Percentiles rank a stretch among this genome's conserved stretches.
phyloP scores from a whole-genome alignment of 2,329 filamentous ascomycete species.

The Colletotrichum simmondsii region DNA sequence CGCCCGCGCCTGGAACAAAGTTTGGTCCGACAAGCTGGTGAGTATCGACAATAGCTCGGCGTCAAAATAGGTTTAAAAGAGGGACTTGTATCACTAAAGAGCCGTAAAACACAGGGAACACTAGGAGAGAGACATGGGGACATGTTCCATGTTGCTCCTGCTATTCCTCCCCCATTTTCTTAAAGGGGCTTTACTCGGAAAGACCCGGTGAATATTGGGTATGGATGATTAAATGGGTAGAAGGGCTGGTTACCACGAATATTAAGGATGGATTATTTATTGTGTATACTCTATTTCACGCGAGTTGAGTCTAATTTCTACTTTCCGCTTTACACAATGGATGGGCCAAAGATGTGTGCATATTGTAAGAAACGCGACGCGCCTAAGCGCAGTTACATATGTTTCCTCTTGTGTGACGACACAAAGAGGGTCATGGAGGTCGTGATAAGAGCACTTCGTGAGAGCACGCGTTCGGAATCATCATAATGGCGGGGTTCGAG shows the following conservation, averaged over 20 bases:
- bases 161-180: background rate
- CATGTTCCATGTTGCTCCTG: background rate
- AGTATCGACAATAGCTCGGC: constrained; percentile 7
- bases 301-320: constrained; percentile 1
- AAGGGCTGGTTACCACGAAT: constrained; percentile 7
- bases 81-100: constrained; percentile 11
- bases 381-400: no score
- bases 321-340: background rate
- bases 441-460: no score
- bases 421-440: no score
- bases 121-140: background rate
- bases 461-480: no score
- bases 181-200: background rate
- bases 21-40: constrained; percentile 72
- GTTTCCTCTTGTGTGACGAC: no score
- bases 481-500: no score
- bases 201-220: background rate
- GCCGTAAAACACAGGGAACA: background rate
- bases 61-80: background rate
- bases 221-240: constrained; percentile 9
- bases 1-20: constrained; percentile 62
- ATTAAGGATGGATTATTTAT: constrained; percentile 1
- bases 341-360: background rate
- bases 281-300: constrained; percentile 22
- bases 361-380: background rate